phyloP scores from a whole-genome alignment of 768 basidiomycete genomes.

The Kwoniella mangroviensis region DNA sequence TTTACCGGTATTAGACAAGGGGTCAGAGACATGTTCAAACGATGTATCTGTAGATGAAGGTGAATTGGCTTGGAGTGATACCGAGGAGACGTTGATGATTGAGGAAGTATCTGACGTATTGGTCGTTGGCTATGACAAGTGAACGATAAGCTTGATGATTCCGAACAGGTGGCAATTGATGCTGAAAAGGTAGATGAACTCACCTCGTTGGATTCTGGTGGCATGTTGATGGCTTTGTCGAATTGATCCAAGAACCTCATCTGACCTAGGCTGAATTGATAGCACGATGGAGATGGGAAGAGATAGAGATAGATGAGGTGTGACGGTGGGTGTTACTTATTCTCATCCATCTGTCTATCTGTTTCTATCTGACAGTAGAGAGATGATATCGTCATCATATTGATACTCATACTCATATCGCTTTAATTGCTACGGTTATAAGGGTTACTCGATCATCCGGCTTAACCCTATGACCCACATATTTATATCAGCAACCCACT shows the following conservation, averaged over 20 bases:
- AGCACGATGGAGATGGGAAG: not conserved
- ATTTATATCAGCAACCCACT: too few species aligned
- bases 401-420: too few species aligned
- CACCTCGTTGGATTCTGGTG: conserved; percentile 14
- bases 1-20: not conserved
- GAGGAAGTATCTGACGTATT: conserved; percentile 13
- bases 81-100: conserved; percentile 16
- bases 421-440: too few species aligned
- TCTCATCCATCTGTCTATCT: too few species aligned
- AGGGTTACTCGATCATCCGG: too few species aligned
- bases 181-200: conserved; percentile 2
- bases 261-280: not conserved
- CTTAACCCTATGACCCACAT: too few species aligned
- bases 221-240: conserved; percentile 6
- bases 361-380: too few species aligned
- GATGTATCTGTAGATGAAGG: conserved; percentile 23
- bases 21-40: conserved; percentile 21
- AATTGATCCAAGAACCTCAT: conserved; percentile 19
- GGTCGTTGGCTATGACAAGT: not conserved
- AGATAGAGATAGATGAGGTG: not conserved
- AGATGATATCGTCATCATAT: too few species aligned
- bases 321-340: not conserved
- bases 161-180: not conserved
- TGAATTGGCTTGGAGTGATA: conserved; percentile 17
- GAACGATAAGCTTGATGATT: not conserved